Base-by-base conservation (phyloP, 371 early-diverging fungal species). In the Circinella minor region DNA sequence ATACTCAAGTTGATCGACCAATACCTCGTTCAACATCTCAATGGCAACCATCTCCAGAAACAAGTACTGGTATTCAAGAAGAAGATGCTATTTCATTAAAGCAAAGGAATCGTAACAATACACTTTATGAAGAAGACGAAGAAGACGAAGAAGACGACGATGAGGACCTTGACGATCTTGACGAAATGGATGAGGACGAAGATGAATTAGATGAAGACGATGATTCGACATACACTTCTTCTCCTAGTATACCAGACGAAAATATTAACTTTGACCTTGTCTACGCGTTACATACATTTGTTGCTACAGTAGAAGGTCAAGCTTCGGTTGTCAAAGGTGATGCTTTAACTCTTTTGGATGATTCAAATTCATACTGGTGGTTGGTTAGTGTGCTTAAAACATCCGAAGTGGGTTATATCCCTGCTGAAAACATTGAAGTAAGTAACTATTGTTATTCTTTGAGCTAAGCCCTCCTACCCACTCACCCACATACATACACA, bases 351-450 rank as follows among this genome's bases (percentile, higher is more conserved):
- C 86, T 98, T 67, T 80, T 98, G 63, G 97, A 98, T 79, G 98
- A 98, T 78, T 82, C 91, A 13, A 96, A 98, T 77, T 92, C 92
- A 46, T 97, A 97, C 80, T 98, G 98, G 98, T 98, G 98, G 98
- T 85, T 97, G 27, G 95, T 98, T 34, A 91, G 91, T 77, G 93
- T 93, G 47, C 82, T 95, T 27, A 92, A 93, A 72, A 92, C 92
- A 38, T 88, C 89, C 39, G 93, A 94, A 80, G 94, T 97, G 59
- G 98, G 98, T 5, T 98, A 97, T 71, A 95, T 98, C 51, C 98
- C 98, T 15, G 97, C 97, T 4, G 97, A 97, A 77, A 97, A 95
- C 77, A 91, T 98, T 64, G 98, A 98, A 81, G 92, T 91, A 82
- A 67, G 66, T 11, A 27, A 27, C 27, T 27, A 27, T 27, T 27